Percentiles rank a stretch among this genome's conserved stretches.
Evolutionary conservation across 257 asterid genomes (phyloP).

Genomic region (Osmanthus fragrans): DNA sequence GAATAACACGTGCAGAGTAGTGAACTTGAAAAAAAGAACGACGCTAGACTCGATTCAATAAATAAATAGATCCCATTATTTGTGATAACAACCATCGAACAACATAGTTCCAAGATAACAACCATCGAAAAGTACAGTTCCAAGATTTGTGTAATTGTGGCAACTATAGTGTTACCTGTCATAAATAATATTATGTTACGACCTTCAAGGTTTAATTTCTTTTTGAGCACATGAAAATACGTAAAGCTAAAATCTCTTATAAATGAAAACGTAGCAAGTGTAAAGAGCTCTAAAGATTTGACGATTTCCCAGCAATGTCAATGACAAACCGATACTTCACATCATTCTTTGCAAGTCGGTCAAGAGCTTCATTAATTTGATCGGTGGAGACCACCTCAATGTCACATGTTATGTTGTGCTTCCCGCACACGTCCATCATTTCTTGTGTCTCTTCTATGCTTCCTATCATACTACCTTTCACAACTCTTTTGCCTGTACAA

Average conservation of each 20-base stretch:
- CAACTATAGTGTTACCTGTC: background rate
- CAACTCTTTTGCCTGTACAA: constrained; percentile 65
- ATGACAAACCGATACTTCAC: constrained; percentile 86
- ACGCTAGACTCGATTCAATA: too few relatives aligned
- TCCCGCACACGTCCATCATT: constrained; percentile 80
- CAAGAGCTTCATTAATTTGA: constrained; percentile 59
- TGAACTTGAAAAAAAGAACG: too few relatives aligned
- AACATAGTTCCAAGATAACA: background rate
- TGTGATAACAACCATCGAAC: background rate
- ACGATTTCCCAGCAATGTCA: constrained; percentile 46
- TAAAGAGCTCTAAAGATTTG: constrained; percentile 22
- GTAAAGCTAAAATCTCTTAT: background rate
- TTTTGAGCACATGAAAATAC: background rate
- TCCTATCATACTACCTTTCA: constrained; percentile 83
- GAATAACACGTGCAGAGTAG: too few relatives aligned
- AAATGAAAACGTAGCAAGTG: background rate
- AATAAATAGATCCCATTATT: background rate
- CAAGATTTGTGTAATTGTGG: background rate
- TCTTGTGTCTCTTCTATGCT: constrained; percentile 84
- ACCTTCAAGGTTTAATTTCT: background rate
- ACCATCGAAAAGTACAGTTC: background rate
- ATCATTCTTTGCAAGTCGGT: constrained; percentile 68
- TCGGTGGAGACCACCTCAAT: constrained; percentile 50
- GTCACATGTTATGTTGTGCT: constrained; percentile 68
- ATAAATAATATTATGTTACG: background rate